Conservation (phyloP, 306 rosid genomes). For the Inga leiocalycina region DNA sequence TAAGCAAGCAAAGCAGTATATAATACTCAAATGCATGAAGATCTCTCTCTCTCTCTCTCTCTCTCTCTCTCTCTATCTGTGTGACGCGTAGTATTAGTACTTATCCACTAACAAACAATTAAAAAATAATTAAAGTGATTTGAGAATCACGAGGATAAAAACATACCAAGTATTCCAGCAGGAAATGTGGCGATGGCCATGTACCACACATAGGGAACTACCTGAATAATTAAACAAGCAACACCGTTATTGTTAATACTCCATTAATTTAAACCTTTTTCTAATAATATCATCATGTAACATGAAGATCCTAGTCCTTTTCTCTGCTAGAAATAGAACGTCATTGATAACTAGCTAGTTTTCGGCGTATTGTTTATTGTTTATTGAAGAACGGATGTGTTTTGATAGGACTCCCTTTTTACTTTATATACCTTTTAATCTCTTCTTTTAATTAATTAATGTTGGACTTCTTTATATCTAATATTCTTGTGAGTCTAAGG, state of each 20-base stretch:
- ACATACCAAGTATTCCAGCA: constrained; percentile 80
- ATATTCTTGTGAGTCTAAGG: too few species aligned
- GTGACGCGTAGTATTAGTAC: not conserved
- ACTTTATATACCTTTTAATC: too few species aligned
- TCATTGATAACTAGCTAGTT: too few species aligned
- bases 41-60: not conserved
- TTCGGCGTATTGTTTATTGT: too few species aligned
- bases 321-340: not conserved
- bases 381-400: too few species aligned
- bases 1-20: not conserved
- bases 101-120: not conserved
- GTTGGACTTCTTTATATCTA: too few species aligned
- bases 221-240: constrained; percentile 42
- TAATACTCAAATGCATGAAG: not conserved
- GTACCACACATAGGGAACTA: constrained; percentile 91
- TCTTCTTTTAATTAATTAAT: too few species aligned
- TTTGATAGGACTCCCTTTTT: too few species aligned
- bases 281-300: not conserved
- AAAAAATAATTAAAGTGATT: not conserved
- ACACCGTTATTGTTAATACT: not conserved
- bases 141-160: not conserved
- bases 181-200: constrained; percentile 95
- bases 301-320: not conserved
- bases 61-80: too few species aligned
- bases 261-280: not conserved